Conservation (phyloP, 345 rosid genomes). For the Excoecaria cochinchinensis region DNA sequence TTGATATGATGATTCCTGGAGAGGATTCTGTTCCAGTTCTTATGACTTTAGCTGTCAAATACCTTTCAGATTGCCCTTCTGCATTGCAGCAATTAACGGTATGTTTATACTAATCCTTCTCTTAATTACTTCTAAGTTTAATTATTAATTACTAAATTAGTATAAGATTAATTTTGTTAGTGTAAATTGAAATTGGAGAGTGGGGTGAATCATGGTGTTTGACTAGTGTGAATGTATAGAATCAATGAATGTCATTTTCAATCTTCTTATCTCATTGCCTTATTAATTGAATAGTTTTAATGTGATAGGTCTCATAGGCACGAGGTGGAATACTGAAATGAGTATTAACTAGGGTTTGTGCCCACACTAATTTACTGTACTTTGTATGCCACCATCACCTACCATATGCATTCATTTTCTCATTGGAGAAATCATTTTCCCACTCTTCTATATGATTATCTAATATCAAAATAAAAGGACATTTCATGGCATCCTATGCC, state of each 20-base stretch:
- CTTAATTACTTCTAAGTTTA: background rate
- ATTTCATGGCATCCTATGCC: too few relatives aligned
- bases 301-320: conserved; percentile 7
- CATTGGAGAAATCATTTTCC: too few relatives aligned
- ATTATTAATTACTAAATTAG: background rate
- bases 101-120: conserved; percentile 6
- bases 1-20: conserved; percentile 99
- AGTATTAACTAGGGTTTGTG: background rate
- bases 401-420: too few relatives aligned
- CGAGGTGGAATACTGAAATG: background rate
- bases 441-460: too few relatives aligned
- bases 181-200: background rate
- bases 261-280: background rate
- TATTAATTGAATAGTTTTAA: background rate
- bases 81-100: conserved; percentile 77
- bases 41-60: conserved; percentile 82
- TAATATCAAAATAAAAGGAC: too few relatives aligned
- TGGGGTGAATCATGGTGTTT: background rate
- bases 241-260: conserved; percentile 2
- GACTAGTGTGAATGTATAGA: background rate
- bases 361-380: background rate
- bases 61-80: conserved; percentile 74
- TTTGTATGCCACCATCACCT: too few relatives aligned
- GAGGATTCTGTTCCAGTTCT: conserved; percentile 97
- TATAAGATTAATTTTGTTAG: background rate